These are phyloP conservation scores for Cryptococcus sp. DNA, from an alignment of 1,284 basidiomycete genomes.

Conservation along the genomic window DNA sequence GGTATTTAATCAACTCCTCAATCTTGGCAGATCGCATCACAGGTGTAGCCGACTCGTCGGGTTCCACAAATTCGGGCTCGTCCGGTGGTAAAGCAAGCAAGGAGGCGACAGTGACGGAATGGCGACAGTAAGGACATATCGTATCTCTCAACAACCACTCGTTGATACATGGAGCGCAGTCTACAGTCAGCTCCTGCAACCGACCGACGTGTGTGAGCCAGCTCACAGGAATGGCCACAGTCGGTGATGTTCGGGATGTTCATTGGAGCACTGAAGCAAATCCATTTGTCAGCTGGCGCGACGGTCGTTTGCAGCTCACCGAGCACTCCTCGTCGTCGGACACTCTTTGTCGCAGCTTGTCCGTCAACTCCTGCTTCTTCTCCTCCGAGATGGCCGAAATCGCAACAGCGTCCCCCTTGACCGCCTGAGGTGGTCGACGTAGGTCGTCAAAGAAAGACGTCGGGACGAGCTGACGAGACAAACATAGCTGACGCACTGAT, in stretches of 20 bases:
- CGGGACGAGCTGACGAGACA: conserved; percentile 74
- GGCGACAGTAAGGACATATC: conserved; percentile 81
- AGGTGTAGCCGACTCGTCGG: conserved; percentile 12
- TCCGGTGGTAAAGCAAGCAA: conserved; percentile 62
- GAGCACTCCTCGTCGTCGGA: conserved; percentile 77
- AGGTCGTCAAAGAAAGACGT: conserved; percentile 67
- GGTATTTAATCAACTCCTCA: conserved; percentile 65
- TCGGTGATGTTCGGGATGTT: conserved; percentile 68
- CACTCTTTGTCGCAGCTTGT: conserved; percentile 59
- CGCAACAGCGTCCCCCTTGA: conserved; percentile 50
- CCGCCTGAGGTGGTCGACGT: conserved; percentile 44
- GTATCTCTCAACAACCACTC: conserved; percentile 56
- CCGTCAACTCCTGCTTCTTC: conserved; percentile 53
- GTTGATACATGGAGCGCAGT: conserved; percentile 57
- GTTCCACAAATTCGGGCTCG: conserved; percentile 48
- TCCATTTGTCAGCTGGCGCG: conserved; percentile 22
- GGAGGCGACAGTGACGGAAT: conserved; percentile 55
- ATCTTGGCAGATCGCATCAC: conserved; percentile 68
- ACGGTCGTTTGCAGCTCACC: conserved; percentile 24
- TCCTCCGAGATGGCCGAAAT: conserved; percentile 25
- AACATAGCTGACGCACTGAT: conserved; percentile 70
- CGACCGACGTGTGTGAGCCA: neutral
- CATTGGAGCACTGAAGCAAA: conserved; percentile 61
- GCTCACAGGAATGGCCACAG: conserved; percentile 62
- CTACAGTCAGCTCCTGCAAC: conserved; percentile 11